Evolutionary conservation across 2,329 filamentous ascomycete genomes (phyloP).

Genomic region (Aspergillus ochraceoroseus): DNA sequence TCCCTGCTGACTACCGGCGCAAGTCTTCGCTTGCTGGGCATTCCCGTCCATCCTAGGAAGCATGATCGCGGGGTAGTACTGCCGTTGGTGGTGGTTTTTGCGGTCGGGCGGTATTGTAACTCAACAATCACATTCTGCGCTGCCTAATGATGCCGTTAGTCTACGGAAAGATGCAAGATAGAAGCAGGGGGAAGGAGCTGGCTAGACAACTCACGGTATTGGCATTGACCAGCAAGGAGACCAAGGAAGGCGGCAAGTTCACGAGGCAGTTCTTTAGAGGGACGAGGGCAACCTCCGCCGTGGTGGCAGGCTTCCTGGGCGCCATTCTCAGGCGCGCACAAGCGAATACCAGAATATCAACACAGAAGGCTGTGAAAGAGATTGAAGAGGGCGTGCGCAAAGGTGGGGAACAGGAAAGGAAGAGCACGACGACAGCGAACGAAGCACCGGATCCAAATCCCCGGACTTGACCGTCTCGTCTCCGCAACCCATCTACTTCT

Average conservation of each 20-base stretch:
- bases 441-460: slow-evolving; percentile 22
- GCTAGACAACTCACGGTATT: slow-evolving; percentile 65
- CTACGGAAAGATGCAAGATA: background rate
- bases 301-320: slow-evolving; percentile 53
- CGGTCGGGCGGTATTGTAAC: slow-evolving; percentile 65
- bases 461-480: slow-evolving; percentile 24
- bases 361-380: slow-evolving; percentile 12
- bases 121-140: slow-evolving; percentile 97
- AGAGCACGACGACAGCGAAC: slow-evolving; percentile 17
- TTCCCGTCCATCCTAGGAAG: slow-evolving; percentile 94
- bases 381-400: slow-evolving; percentile 12
- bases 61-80: slow-evolving; percentile 61
- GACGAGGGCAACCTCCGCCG: slow-evolving; percentile 77
- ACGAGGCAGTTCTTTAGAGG: slow-evolving; percentile 92
- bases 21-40: slow-evolving; percentile 84
- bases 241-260: slow-evolving; percentile 80
- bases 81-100: slow-evolving; percentile 46
- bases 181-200: slow-evolving; percentile 14
- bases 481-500: slow-evolving; percentile 26
- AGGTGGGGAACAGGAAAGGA: background rate
- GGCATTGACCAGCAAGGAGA: slow-evolving; percentile 77
- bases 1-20: slow-evolving; percentile 69
- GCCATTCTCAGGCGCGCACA: slow-evolving; percentile 35
- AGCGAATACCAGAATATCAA: slow-evolving; percentile 5
- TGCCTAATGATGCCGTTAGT: slow-evolving; percentile 50